phyloP scores from a whole-genome alignment of 805 yeast species.

The Kodamaea hsintzibuensis region DNA sequence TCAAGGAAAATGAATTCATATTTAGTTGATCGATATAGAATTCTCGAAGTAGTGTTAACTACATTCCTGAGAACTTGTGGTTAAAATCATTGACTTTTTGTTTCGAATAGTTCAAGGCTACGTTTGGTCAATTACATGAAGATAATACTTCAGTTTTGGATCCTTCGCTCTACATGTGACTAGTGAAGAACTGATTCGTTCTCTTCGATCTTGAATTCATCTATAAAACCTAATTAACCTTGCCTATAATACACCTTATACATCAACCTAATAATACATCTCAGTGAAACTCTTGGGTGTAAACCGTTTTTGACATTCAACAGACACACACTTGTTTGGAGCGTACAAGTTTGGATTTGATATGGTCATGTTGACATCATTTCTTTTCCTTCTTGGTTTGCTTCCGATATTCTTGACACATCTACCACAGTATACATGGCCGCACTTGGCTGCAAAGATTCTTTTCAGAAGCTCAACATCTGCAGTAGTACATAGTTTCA shows the following conservation, averaged over 20 bases:
- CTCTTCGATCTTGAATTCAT: neutral
- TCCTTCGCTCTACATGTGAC: too few relatives aligned
- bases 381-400: constrained; percentile 30
- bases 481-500: constrained; percentile 45
- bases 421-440: constrained; percentile 85
- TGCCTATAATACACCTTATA: neutral
- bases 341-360: constrained; percentile 46
- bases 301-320: constrained; percentile 46
- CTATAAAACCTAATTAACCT: neutral
- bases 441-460: constrained; percentile 69
- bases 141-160: too few relatives aligned
- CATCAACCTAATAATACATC: constrained; percentile 29
- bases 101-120: too few relatives aligned
- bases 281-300: constrained; percentile 54
- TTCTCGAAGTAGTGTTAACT: too few relatives aligned
- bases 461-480: constrained; percentile 66
- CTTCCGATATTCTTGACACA: constrained; percentile 70
- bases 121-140: too few relatives aligned
- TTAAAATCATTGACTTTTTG: too few relatives aligned
- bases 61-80: too few relatives aligned
- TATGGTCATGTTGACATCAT: constrained; percentile 22
- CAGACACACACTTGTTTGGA: constrained; percentile 59
- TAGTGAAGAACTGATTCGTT: neutral
- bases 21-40: too few relatives aligned
- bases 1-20: too few relatives aligned